Percentiles rank a stretch among this genome's conserved stretches.
Evolutionary conservation across 306 rosid genomes (phyloP).

Genomic region (Malus sylvestris): DNA sequence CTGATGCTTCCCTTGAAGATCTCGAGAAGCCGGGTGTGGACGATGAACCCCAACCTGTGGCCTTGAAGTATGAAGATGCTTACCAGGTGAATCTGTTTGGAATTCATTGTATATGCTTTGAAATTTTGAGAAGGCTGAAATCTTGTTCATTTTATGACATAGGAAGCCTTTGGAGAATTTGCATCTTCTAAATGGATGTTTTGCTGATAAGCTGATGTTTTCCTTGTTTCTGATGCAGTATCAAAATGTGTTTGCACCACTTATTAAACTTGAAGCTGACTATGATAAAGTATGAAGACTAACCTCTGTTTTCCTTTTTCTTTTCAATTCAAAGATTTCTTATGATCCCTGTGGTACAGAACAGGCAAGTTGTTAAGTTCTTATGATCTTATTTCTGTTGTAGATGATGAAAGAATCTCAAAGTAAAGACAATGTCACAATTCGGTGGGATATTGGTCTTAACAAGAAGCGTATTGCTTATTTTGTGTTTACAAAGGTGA

Average conservation of each 20-base stretch:
- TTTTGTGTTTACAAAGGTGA: slow-evolving; percentile 95
- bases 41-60: slow-evolving; percentile 98
- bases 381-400: slow-evolving; percentile 23
- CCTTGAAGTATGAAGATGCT: slow-evolving; percentile 93
- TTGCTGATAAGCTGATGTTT: slow-evolving; percentile 12
- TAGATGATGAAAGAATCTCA: slow-evolving; percentile 99
- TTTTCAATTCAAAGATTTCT: not conserved
- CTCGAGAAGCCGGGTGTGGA: slow-evolving; percentile 99
- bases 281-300: slow-evolving; percentile 70
- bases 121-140: not conserved
- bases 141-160: not conserved
- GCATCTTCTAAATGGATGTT: slow-evolving; percentile 13
- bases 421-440: slow-evolving; percentile 92
- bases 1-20: slow-evolving; percentile 97
- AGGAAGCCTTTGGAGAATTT: not conserved
- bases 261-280: slow-evolving; percentile 99
- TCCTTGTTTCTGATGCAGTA: slow-evolving; percentile 48
- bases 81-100: slow-evolving; percentile 61
- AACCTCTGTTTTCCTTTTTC: not conserved
- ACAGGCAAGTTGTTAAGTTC: not conserved
- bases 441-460: slow-evolving; percentile 97
- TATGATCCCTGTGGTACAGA: no score
- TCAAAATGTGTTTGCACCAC: slow-evolving; percentile 99
- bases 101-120: slow-evolving; percentile 1
- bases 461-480: slow-evolving; percentile 97